These are phyloP conservation scores for Nitzschia sp. DNA, from an alignment of 108 stramenopile genomes.

Conservation along the genomic window DNA sequence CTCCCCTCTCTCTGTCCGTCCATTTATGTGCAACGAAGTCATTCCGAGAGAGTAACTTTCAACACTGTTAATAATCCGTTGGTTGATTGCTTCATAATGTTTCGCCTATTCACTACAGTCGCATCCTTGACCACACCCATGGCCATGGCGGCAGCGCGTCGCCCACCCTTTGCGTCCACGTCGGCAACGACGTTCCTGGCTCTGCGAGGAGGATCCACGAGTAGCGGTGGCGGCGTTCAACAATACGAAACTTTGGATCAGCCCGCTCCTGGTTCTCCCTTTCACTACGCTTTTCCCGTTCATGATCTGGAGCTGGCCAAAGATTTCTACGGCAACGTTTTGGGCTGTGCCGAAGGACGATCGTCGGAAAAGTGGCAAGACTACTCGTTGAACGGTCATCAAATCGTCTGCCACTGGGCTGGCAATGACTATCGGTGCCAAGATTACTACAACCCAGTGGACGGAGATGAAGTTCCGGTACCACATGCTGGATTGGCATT, in stretches of 20 bases:
- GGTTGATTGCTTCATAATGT: no score
- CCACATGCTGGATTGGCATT: conserved; percentile 95
- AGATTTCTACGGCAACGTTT: conserved; percentile 87
- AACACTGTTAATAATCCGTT: no score
- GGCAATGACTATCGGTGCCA: conserved; percentile 89
- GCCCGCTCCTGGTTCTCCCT: conserved; percentile 88
- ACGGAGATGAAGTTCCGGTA: conserved; percentile 98
- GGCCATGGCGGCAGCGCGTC: background rate
- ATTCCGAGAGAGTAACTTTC: background rate
- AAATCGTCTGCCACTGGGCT: conserved; percentile 95
- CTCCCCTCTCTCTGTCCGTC: no score
- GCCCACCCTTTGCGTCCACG: background rate
- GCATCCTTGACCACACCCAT: background rate
- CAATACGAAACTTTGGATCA: conserved; percentile 58
- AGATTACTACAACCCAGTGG: conserved; percentile 98
- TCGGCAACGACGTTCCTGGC: background rate
- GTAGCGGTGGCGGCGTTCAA: background rate
- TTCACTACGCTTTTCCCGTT: conserved; percentile 97
- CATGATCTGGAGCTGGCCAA: conserved; percentile 91
- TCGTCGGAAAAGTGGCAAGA: conserved; percentile 95
- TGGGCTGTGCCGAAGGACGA: conserved; percentile 91
- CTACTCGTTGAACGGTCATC: conserved; percentile 93
- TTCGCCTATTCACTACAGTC: background rate
- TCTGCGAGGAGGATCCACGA: background rate
- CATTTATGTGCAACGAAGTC: background rate